phyloP scores from a whole-genome alignment of 2,329 filamentous ascomycete genomes.

The Penicillium oxalicum region DNA sequence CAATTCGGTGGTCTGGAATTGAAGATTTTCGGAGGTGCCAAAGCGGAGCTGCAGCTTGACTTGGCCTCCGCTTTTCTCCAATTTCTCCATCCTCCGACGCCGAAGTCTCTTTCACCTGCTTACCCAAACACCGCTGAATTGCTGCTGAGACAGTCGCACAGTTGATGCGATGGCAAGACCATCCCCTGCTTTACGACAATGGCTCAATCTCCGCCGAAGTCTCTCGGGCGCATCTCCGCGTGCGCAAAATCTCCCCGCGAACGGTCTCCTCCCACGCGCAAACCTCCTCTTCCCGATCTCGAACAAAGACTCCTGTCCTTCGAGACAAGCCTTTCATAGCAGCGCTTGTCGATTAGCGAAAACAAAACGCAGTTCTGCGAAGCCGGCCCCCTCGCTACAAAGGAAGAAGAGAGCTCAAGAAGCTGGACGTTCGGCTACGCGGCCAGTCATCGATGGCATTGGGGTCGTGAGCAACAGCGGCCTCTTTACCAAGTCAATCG shows the following conservation, averaged over 20 bases:
- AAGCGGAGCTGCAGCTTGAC: slow-evolving; percentile 1
- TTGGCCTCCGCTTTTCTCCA: slow-evolving; percentile 10
- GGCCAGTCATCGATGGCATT: not conserved
- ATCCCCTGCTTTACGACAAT: slow-evolving; percentile 12
- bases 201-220: slow-evolving; percentile 7
- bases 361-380: not conserved
- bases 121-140: not conserved
- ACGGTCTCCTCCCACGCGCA: not conserved
- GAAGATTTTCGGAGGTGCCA: not conserved
- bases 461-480: not conserved
- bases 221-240: not conserved
- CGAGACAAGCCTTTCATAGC: slow-evolving; percentile 9
- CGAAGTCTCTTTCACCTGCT: not conserved
- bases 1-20: not conserved
- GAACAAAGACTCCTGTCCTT: not conserved
- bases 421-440: not conserved
- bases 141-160: not conserved
- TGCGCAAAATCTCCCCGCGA: not conserved
- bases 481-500: not conserved
- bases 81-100: slow-evolving; percentile 4
- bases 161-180: slow-evolving; percentile 15
- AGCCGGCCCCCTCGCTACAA: not conserved
- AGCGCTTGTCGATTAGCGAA: slow-evolving; percentile 3
- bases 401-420: not conserved
- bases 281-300: not conserved